Evolutionary conservation across 768 basidiomycete species (phyloP), one percentile per base, ranked within the genome.

Genomic region (Hydnomerulius pinastri): DNA sequence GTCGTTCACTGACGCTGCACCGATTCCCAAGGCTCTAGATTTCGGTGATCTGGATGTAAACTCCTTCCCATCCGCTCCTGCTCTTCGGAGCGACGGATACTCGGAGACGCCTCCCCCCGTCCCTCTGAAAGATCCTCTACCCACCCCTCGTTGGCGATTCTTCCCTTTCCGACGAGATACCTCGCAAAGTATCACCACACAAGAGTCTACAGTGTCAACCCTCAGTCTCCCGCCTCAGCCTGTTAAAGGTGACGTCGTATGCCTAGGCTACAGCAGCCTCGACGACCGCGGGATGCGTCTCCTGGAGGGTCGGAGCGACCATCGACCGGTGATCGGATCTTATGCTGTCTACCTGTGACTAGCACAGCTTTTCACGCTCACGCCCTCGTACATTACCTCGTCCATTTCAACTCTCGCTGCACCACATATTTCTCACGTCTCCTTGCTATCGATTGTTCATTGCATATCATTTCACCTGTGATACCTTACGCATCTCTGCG

Each of bases 321-420:
- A 94, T 63, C 72, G 91, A 30, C 91, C 91, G 0, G 90, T 93
- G n/a, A 81, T 90, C 53, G 88, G 88, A 48, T 79, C 80, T 20
- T 92, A 88, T 62, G 81, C 80, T 35, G 73, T 88, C 43, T 90
- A 86, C 69, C 56, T 88, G 27, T 86, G 62, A 71, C 42, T 17
- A 40, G 13, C 33, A 32, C 24, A 33, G 42, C 29, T 39, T 48
- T 15, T 30, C 24, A 29, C 13, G 18, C 17, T 38, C 8, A 15
- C 12, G 33, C 5, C 11, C 17, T 44, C 35, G 12, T 36, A 25
- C 20, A 9, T n/a, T 30, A 35, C 21, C 33, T 43, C 56, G 32
- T 38, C 27, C 43, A 35, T 44, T 50, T 57, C 45, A 60, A 43
- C 35, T 33, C n/a, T 20, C 50, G 17, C 40, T 13, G 17, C 51